phyloP scores from a whole-genome alignment of 1,284 basidiomycete genomes.

The Vanrija sp. region DNA sequence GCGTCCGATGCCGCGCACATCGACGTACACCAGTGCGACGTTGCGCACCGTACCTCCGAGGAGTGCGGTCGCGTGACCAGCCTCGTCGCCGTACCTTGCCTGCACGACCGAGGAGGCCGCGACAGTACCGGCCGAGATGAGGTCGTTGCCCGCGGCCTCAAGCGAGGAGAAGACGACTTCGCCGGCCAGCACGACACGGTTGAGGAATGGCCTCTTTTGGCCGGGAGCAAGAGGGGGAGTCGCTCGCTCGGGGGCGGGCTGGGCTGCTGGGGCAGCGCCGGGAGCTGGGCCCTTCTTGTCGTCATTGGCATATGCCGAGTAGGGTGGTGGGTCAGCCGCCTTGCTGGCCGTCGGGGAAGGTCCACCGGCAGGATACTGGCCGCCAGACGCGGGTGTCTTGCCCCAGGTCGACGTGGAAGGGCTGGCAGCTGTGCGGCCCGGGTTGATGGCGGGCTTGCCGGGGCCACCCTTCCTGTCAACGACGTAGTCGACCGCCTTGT shows the following conservation, averaged over 20 bases:
- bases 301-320: too few species aligned
- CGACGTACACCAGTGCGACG: conserved; percentile 70
- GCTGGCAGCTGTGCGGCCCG: not conserved
- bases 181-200: conserved; percentile 61
- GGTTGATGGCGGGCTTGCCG: not conserved
- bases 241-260: not conserved
- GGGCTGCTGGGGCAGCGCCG: not conserved
- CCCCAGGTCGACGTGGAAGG: not conserved
- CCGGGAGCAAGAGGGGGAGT: not conserved
- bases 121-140: conserved; percentile 60
- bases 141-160: conserved; percentile 60
- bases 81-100: conserved; percentile 61
- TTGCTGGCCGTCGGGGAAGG: too few species aligned
- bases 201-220: conserved; percentile 45
- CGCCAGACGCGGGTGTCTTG: too few species aligned
- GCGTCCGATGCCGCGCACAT: conserved; percentile 66
- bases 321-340: too few species aligned
- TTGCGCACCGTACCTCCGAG: conserved; percentile 63
- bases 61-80: conserved; percentile 58
- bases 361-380: too few species aligned
- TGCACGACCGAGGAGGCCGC: conserved; percentile 59
- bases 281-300: not conserved
- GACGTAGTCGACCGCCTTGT: conserved; percentile 50
- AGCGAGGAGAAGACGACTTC: conserved; percentile 69
- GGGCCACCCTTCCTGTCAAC: conserved; percentile 42